These are phyloP conservation scores for Candida saitoana DNA, from an alignment of 805 yeast genomes.

Conservation along the genomic window DNA sequence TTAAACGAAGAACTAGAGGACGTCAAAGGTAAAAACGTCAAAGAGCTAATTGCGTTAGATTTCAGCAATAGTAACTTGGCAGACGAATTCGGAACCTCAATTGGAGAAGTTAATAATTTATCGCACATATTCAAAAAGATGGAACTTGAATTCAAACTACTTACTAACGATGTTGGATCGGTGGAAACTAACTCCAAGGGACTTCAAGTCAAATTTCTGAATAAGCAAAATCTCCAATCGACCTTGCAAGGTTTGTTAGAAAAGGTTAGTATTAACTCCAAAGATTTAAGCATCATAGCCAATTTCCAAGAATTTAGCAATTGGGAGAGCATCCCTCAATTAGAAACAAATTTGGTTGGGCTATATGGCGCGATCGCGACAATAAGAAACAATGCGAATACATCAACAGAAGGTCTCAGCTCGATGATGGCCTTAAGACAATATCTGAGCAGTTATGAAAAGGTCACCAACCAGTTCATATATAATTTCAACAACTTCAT, in stretches of 20 bases:
- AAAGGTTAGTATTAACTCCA: conserved; percentile 63
- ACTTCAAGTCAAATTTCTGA: conserved; percentile 75
- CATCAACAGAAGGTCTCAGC: conserved; percentile 45
- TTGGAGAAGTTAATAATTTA: conserved; percentile 35
- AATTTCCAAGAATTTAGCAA: conserved; percentile 48
- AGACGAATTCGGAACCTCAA: conserved; percentile 29
- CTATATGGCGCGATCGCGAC: conserved; percentile 64
- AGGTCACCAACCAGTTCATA: conserved; percentile 49
- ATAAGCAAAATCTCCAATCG: conserved; percentile 69
- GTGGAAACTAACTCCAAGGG: conserved; percentile 78
- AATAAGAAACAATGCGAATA: conserved; percentile 43
- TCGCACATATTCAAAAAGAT: conserved; percentile 34
- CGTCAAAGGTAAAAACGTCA: conserved; percentile 60
- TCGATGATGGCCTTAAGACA: conserved; percentile 71
- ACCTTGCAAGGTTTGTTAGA: conserved; percentile 65
- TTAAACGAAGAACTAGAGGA: conserved; percentile 56
- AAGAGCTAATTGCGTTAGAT: conserved; percentile 36
- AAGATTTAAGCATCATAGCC: conserved; percentile 46
- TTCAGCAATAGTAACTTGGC: conserved; percentile 29
- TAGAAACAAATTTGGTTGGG: conserved; percentile 55
- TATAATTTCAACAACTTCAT: conserved; percentile 40
- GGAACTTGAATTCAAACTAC: conserved; percentile 35
- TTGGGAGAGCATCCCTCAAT: conserved; percentile 32
- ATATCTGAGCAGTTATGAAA: conserved; percentile 57
- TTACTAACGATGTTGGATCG: conserved; percentile 63